Conservation (phyloP, 257 asterid genomes). For the Solanum corneliomulleri region DNA sequence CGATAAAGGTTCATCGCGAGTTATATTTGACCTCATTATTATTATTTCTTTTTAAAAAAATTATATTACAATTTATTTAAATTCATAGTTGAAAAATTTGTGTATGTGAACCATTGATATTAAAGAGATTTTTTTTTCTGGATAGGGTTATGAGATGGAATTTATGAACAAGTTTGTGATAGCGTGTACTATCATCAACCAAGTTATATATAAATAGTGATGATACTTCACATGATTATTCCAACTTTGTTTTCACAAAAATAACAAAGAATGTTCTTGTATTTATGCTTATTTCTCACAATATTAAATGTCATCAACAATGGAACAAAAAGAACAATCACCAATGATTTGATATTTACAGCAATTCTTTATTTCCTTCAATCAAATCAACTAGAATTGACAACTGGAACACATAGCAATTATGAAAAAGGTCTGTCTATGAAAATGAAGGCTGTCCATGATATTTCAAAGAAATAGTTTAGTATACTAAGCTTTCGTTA, state of each 20-base stretch:
- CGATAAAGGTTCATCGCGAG: background rate
- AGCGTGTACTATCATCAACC: background rate
- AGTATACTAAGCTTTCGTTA: background rate
- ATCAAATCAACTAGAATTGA: background rate
- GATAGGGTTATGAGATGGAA: background rate
- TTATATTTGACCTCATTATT: too few species aligned
- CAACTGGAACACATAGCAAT: background rate
- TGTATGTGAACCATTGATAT: background rate
- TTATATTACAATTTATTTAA: background rate
- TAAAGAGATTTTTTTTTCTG: background rate
- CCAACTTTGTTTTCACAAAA: background rate
- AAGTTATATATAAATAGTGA: background rate
- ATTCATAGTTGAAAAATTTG: background rate
- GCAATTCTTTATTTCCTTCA: background rate
- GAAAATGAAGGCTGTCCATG: background rate
- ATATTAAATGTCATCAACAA: background rate
- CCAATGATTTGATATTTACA: background rate
- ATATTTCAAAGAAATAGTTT: background rate
- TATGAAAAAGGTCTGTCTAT: background rate
- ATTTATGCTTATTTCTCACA: background rate
- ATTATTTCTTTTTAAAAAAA: too few species aligned
- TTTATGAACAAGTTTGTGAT: background rate
- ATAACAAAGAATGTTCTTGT: background rate
- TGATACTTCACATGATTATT: background rate
- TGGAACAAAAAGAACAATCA: background rate